phyloP scores from a whole-genome alignment of 768 basidiomycete genomes.

The Suillus americanus region DNA sequence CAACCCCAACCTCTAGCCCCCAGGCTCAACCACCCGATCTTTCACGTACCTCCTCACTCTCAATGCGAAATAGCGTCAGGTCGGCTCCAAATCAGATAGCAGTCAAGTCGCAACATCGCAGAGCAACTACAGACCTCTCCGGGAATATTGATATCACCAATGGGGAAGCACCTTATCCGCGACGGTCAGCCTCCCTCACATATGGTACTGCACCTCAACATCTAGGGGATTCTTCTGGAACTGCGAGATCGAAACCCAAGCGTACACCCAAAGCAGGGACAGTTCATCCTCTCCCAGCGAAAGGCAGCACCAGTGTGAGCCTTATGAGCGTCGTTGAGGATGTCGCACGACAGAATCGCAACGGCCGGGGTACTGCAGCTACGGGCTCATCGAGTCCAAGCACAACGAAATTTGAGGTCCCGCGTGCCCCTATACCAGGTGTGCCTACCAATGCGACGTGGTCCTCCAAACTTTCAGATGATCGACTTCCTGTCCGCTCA shows the following conservation, averaged over 20 bases:
- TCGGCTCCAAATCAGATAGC: conserved; percentile 1
- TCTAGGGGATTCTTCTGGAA: background rate
- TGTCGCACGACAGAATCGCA: conserved; percentile 44
- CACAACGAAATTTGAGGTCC: conserved; percentile 3
- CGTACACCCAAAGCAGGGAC: conserved; percentile 4
- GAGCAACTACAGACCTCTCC: conserved; percentile 11
- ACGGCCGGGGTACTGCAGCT: conserved; percentile 14
- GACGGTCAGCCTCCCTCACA: conserved; percentile 4
- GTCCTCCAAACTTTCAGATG: background rate
- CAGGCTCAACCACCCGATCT: background rate
- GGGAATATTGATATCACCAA: background rate
- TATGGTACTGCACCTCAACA: background rate
- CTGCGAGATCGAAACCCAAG: conserved; percentile 11
- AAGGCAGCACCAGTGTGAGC: conserved; percentile 32
- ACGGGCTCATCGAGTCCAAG: background rate
- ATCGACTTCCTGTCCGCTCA: background rate
- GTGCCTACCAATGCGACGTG: background rate
- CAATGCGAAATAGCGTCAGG: conserved; percentile 1
- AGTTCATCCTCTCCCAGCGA: conserved; percentile 7
- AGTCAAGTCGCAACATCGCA: conserved; percentile 1
- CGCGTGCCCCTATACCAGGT: conserved; percentile 9
- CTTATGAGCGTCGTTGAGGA: conserved; percentile 72
- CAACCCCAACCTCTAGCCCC: background rate
- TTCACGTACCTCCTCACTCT: conserved; percentile 10
- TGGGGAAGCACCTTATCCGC: background rate